A percentile compares a stretch with the other conserved stretches of the same genome.
Evolutionary conservation across 1,284 basidiomycete species (phyloP).

Genomic region (Tremellales sp.): DNA sequence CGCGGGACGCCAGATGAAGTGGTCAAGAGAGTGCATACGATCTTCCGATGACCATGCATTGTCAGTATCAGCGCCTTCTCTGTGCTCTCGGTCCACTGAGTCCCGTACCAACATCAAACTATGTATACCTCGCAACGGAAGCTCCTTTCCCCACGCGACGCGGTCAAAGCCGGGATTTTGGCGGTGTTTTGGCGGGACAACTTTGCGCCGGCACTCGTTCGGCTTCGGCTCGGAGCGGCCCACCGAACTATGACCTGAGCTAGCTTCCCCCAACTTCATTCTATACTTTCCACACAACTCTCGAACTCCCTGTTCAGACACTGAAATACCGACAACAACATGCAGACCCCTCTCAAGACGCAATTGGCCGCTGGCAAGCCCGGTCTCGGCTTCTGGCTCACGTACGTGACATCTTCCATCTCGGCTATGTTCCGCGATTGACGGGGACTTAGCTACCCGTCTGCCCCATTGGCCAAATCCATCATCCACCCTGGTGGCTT

Average conservation of each 20-base stretch:
- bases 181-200: too few relatives aligned
- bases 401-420: slow-evolving; percentile 30
- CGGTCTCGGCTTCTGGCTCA: slow-evolving; percentile 71
- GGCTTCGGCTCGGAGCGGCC: too few relatives aligned
- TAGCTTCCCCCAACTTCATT: too few relatives aligned
- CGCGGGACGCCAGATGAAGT: slow-evolving; percentile 37
- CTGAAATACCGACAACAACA: neutral
- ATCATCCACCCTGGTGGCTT: slow-evolving; percentile 32
- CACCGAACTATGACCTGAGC: too few relatives aligned
- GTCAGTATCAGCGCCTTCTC: neutral
- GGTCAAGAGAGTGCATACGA: slow-evolving; percentile 24
- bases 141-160: too few relatives aligned
- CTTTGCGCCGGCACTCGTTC: too few relatives aligned
- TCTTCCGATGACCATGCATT: slow-evolving; percentile 27
- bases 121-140: too few relatives aligned
- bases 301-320: too few relatives aligned
- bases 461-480: slow-evolving; percentile 24
- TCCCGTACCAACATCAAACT: too few relatives aligned
- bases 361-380: slow-evolving; percentile 54
- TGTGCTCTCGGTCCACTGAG: too few relatives aligned
- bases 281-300: too few relatives aligned
- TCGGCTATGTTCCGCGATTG: neutral
- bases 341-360: slow-evolving; percentile 44
- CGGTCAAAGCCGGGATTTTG: too few relatives aligned
- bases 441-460: slow-evolving; percentile 19